phyloP scores from a whole-genome alignment of 129 eudicot species.

The Kitagawia praeruptora region DNA sequence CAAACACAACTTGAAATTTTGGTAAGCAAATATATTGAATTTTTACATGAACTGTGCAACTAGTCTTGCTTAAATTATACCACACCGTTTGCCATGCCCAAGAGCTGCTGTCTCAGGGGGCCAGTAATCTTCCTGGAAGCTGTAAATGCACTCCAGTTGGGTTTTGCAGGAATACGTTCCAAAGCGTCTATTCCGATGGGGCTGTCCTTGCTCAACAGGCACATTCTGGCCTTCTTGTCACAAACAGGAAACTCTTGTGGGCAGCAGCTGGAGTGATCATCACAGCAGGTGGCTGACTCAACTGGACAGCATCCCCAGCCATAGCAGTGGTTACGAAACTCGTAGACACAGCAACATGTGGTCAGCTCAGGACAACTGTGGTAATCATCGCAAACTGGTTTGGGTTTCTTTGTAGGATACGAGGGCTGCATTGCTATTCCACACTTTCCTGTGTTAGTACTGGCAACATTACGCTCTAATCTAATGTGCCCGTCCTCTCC shows the following conservation, averaged over 20 bases:
- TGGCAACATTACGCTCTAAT: constrained; percentile 54
- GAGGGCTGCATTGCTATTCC: constrained; percentile 85
- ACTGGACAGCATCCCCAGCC: constrained; percentile 87
- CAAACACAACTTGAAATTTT: too few species aligned
- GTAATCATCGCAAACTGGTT: constrained; percentile 58
- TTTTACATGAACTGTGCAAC: too few species aligned
- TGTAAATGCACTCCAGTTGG: too few species aligned
- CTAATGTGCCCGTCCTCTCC: constrained; percentile 76
- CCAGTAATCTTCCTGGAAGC: too few species aligned
- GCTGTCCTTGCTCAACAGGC: constrained; percentile 72
- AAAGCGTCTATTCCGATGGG: constrained; percentile 52
- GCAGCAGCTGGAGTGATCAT: constrained; percentile 81
- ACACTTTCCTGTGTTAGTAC: constrained; percentile 43
- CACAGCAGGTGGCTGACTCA: constrained; percentile 79
- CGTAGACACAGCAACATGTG: constrained; percentile 74
- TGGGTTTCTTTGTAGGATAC: constrained; percentile 61
- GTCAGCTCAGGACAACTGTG: constrained; percentile 46
- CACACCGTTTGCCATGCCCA: too few species aligned
- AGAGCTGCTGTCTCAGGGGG: too few species aligned
- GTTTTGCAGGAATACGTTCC: constrained; percentile 45
- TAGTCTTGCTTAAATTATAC: too few species aligned
- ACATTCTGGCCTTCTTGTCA: constrained; percentile 54
- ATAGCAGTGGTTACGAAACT: constrained; percentile 54
- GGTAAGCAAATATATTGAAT: too few species aligned
- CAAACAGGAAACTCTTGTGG: constrained; percentile 80